A percentile compares a stretch with the other conserved stretches of the same genome.
Evolutionary conservation across 2,329 filamentous ascomycete genomes (phyloP).

Genomic region (Paraphaeosphaeria sporulosa): DNA sequence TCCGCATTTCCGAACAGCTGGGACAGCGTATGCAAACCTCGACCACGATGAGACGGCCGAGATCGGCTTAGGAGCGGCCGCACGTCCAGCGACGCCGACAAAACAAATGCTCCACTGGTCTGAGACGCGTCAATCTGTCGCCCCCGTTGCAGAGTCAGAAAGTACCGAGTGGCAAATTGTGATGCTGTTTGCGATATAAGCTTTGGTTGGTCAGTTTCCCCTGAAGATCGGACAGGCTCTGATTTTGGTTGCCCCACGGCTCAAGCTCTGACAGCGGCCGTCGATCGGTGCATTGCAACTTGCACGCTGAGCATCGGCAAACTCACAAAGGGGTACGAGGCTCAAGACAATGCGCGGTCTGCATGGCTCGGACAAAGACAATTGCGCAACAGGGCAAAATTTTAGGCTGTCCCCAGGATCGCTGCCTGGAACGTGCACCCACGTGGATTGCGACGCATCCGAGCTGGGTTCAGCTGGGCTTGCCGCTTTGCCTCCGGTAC

Average conservation of each 20-base stretch:
- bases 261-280: slow-evolving; percentile 3
- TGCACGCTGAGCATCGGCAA: slow-evolving; percentile 8
- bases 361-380: slow-evolving; percentile 26
- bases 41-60: slow-evolving; percentile 9
- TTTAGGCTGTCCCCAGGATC: slow-evolving; percentile 17
- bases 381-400: slow-evolving; percentile 30
- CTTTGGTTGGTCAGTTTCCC: slow-evolving; percentile 26
- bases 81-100: slow-evolving; percentile 13
- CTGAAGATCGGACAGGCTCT: slow-evolving; percentile 19
- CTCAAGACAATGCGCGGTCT: slow-evolving; percentile 10
- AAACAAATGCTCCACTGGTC: slow-evolving; percentile 10
- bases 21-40: slow-evolving; percentile 22
- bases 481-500: slow-evolving; percentile 23
- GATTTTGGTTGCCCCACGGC: neutral
- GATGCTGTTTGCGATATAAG: slow-evolving; percentile 21
- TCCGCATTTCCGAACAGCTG: slow-evolving; percentile 39
- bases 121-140: slow-evolving; percentile 9
- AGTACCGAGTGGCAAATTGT: slow-evolving; percentile 15
- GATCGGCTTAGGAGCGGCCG: slow-evolving; percentile 11
- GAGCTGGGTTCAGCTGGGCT: slow-evolving; percentile 20
- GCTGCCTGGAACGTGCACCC: slow-evolving; percentile 28
- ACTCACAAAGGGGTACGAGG: slow-evolving; percentile 3
- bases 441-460: slow-evolving; percentile 37
- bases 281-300: neutral
- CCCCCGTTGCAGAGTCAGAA: slow-evolving; percentile 4